These are phyloP conservation scores for Corynespora cassiicola DNA, from an alignment of 2,329 filamentous ascomycete genomes.

Conservation along the genomic window DNA sequence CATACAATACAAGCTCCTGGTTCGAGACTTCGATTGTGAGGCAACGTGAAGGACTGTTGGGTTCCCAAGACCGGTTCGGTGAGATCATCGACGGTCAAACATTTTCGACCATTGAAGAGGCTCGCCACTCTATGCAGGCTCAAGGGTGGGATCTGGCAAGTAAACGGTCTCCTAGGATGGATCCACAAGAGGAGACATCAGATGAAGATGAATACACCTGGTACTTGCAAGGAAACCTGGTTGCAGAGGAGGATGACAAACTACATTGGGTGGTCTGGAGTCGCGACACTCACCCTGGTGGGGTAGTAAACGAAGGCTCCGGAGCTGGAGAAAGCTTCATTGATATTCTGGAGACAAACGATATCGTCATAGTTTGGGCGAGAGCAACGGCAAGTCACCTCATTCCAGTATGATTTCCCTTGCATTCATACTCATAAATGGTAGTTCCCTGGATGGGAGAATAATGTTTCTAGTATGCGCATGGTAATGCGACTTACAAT, in stretches of 20 bases:
- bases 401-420: no score
- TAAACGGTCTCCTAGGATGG: no score
- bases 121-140: no score
- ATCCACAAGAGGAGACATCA: constrained; percentile 9
- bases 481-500: no score
- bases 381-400: constrained; percentile 40
- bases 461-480: no score
- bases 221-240: constrained; percentile 41
- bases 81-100: constrained; percentile 2
- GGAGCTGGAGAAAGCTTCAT: constrained; percentile 36
- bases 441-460: no score
- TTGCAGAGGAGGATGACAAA: constrained; percentile 15
- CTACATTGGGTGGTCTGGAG: constrained; percentile 30
- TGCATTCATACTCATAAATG: no score
- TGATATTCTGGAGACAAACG: constrained; percentile 28
- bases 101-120: no score
- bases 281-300: constrained; percentile 10
- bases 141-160: no score
- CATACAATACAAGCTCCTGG: constrained; percentile 40
- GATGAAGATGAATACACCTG: constrained; percentile 27
- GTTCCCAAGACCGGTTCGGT: neutral
- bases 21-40: constrained; percentile 39
- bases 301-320: constrained; percentile 32
- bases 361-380: constrained; percentile 37
- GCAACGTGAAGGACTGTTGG: constrained; percentile 5